phyloP scores from a whole-genome alignment of 352 stramenopile genomes.

The Phytophthora pisi region DNA sequence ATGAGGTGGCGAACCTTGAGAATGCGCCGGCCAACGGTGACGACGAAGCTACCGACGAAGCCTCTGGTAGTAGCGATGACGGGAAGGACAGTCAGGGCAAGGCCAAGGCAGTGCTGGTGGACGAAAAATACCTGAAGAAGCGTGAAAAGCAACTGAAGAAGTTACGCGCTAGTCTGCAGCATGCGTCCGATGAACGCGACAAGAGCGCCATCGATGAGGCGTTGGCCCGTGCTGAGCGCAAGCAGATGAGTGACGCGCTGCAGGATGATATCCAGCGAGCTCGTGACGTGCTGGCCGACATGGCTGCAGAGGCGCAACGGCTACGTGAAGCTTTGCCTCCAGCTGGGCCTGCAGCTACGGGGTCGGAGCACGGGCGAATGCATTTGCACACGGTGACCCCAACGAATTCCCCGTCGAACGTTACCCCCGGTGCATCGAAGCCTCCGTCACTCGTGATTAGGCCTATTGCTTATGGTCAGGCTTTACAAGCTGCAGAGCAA shows the following conservation, averaged over 20 bases:
- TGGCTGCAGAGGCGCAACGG: conserved; percentile 34
- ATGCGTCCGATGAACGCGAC: conserved; percentile 58
- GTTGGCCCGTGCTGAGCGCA: conserved; percentile 69
- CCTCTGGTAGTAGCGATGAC: conserved; percentile 39
- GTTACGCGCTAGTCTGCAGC: conserved; percentile 46
- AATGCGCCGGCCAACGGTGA: conserved; percentile 9
- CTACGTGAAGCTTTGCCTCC: conserved; percentile 17
- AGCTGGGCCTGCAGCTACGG: not conserved
- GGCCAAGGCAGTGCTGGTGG: conserved; percentile 58
- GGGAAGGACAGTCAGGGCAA: conserved; percentile 41
- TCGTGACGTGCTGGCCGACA: conserved; percentile 47
- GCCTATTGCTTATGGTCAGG: conserved; percentile 75
- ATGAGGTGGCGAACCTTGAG: not conserved
- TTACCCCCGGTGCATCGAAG: conserved; percentile 21
- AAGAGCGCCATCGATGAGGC: conserved; percentile 59
- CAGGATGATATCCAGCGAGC: conserved; percentile 58
- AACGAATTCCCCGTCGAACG: conserved; percentile 12
- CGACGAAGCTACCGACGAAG: conserved; percentile 34
- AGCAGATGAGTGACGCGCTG: conserved; percentile 78
- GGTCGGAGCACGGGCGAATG: conserved; percentile 21
- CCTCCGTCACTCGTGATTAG: conserved; percentile 66
- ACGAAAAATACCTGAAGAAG: conserved; percentile 81
- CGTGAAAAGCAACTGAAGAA: conserved; percentile 79
- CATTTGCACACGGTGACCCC: conserved; percentile 40
- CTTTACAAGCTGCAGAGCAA: conserved; percentile 68